A percentile compares a stretch with the other conserved stretches of the same genome.
phyloP scores from a whole-genome alignment of 495 filamentous ascomycete genomes.

The Neurospora pannonica region DNA sequence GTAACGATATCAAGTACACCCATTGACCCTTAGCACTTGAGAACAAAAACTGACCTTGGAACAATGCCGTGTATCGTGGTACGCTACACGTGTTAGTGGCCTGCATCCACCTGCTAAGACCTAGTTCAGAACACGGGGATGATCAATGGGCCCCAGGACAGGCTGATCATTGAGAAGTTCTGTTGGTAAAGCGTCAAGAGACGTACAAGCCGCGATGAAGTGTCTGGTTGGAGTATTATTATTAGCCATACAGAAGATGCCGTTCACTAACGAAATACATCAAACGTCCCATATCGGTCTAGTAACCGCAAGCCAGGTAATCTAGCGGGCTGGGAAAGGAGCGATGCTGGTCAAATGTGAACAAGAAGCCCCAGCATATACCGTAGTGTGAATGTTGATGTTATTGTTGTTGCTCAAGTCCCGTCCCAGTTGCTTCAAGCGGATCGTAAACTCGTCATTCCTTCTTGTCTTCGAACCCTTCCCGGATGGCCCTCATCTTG shows the following conservation, averaged over 20 bases:
- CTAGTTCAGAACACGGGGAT: background rate
- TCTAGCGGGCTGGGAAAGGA: background rate
- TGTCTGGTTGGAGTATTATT: background rate
- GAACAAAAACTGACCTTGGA: background rate
- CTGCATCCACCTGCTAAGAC: background rate
- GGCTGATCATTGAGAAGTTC: background rate
- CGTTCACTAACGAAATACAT: background rate
- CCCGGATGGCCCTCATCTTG: conserved; percentile 14
- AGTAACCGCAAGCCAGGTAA: background rate
- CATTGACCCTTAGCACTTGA: background rate
- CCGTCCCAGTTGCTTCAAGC: background rate
- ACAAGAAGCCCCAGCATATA: background rate
- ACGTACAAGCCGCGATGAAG: background rate
- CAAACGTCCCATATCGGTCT: background rate
- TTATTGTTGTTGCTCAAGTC: background rate
- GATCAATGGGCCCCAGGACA: background rate
- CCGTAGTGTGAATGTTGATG: background rate
- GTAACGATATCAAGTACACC: background rate
- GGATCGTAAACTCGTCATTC: background rate
- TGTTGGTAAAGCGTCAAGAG: background rate
- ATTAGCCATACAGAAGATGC: background rate
- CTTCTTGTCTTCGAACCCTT: background rate
- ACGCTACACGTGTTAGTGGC: background rate
- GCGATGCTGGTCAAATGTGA: background rate
- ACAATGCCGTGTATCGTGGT: background rate